Evolutionary conservation across 129 eudicot genomes (phyloP), one percentile per base, ranked within the genome.

Genomic region (Flaveria trinervia): DNA sequence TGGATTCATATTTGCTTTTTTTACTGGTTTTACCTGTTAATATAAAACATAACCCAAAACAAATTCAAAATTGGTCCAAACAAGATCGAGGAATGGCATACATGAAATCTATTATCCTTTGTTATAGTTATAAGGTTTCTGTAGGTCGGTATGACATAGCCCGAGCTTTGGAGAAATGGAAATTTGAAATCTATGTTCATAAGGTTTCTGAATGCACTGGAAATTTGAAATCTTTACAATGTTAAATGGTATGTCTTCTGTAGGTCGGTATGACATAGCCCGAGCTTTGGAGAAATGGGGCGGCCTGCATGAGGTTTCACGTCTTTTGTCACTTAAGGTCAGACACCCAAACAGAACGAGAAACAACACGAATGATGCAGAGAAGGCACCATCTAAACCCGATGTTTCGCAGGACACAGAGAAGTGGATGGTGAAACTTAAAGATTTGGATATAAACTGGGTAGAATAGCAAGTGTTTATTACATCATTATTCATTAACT

Each of bases 201-300:
- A 51, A 36, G 43, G 22, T n/a, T 10, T 55, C 55, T 16, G 50
- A 51, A 33, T 41, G 45, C 44, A 49, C 45, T 28, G 33, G 33
- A 28, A 28, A 28, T 28, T 28, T 48, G 33, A 44, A 70, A 45
- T 50, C n/a, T 33, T 43, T 75, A 18, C 17, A 52, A 36, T 41
- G 43, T 45, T 46, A 22, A 49, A 10, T 39, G 39, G 11, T 12
- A 48, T 55, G 73, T 45, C 67, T 77, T 55, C 7, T 71, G 76
- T 72, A 93, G 98, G 98, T 75, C 98, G 96, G 0, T 93, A 85
- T 74, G 98, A 93, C 85, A 93, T 93, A 72, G 98, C 98, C n/a
- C 92, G 97, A 0, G 95, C 98, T 17, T 67, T 93, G 69, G 98
- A 93, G 88, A 93, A 90, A 87, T 93, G 98, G 98, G 98, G 98